Conservation (phyloP, 2,329 filamentous ascomycete species). For the Botrytis sinoallii region DNA sequence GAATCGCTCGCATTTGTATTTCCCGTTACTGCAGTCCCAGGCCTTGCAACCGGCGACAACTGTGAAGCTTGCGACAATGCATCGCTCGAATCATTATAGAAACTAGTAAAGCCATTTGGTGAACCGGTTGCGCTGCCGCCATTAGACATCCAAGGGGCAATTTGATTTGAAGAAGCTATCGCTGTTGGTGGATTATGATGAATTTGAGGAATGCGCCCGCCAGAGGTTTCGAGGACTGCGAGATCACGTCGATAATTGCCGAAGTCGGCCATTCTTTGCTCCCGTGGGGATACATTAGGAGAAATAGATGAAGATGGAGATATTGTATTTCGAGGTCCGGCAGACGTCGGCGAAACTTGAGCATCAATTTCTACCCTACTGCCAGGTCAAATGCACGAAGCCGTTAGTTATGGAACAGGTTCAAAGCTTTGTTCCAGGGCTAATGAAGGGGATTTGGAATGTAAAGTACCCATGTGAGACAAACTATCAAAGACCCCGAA, state of each 20-base stretch:
- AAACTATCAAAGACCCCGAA: conserved; percentile 5
- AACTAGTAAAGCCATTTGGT: conserved; percentile 48
- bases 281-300: conserved; percentile 38
- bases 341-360: conserved; percentile 37
- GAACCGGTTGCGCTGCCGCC: conserved; percentile 33
- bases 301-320: conserved; percentile 33
- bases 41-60: conserved; percentile 67
- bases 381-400: conserved; percentile 34
- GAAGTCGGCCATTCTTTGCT: conserved; percentile 49
- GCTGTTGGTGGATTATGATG: conserved; percentile 57
- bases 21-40: conserved; percentile 44
- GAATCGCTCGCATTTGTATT: conserved; percentile 55
- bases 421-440: conserved; percentile 26
- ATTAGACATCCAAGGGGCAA: conserved; percentile 56
- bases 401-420: conserved; percentile 38
- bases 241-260: conserved; percentile 71
- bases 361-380: conserved; percentile 36
- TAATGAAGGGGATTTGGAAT: conserved; percentile 2
- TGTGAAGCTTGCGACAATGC: conserved; percentile 65
- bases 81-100: conserved; percentile 73
- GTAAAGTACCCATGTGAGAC: conserved; percentile 2
- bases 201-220: conserved; percentile 55
- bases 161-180: conserved; percentile 44
- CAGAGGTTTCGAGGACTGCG: conserved; percentile 61
- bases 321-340: conserved; percentile 29